Base-by-base conservation (phyloP, 768 basidiomycete genomes). In the Tephrocybe rancida region DNA sequence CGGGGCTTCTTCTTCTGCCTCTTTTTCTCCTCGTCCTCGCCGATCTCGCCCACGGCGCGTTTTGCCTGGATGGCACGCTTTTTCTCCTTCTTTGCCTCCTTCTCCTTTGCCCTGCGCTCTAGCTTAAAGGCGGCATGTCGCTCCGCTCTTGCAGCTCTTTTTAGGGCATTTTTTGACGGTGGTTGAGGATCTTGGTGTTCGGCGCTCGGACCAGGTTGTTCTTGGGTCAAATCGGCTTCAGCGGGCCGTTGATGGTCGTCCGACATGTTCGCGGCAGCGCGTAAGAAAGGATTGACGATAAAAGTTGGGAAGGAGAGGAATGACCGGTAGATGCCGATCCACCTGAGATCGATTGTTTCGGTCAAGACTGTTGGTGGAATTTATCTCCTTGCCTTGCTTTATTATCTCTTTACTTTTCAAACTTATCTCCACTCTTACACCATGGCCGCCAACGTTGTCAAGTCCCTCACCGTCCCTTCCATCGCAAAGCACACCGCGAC, bases 121-220 rank as follows among this genome's bases (percentile, higher is more conserved):
- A 86, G 73, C 73, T 92, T 95, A 38, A 71, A 63, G 21, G 83
- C 85, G 10, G 81, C 83, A 56, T 81, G 68, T n/a, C 79, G 79
- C 44, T 86, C 84, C 14, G 84, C 84, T 67, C 81, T 90, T n/a
- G 83, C 84, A 2, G 84, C 82, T 64, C 81, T 87, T 68, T 93
- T 93, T 62, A 83, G 79, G 2, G 90, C 88, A 26, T 82, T 91
- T 68, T 93, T 94, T 27, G 91, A 92, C 52, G 87, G 79, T 29
- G 76, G 65, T 38, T 62, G 63, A 32, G n/a, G n/a, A n/a, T n/a
- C n/a, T 22, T 64, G 57, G 25, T 50, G 38, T 18, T 52, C 49
- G 9, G 43, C 24, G 43, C 52, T 51, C n/a, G 39, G 38, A 46
- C 42, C 50, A 35, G 58, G 34, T 26, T n/a, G n/a, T n/a, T n/a